phyloP scores from a whole-genome alignment of 768 basidiomycete genomes.

The Inosperma sp. region DNA sequence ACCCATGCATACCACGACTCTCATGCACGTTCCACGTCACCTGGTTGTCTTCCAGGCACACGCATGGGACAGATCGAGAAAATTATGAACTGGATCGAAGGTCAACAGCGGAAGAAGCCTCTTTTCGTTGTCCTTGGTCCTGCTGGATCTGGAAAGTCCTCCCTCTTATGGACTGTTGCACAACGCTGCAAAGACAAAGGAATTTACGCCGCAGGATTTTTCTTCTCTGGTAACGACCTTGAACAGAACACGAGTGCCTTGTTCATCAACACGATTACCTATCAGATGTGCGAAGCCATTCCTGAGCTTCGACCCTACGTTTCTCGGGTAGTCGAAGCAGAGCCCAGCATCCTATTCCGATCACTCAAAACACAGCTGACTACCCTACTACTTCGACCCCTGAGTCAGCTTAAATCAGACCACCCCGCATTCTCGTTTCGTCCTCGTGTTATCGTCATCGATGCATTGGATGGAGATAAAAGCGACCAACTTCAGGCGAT shows the following conservation, averaged over 20 bases:
- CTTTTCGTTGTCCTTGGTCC: no score
- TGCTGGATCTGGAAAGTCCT: slow-evolving; percentile 12
- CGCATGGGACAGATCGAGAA: no score
- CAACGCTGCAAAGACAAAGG: not conserved
- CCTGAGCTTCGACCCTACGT: not conserved
- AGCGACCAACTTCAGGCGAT: slow-evolving; percentile 8
- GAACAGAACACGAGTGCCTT: slow-evolving; percentile 1
- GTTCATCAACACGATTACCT: slow-evolving; percentile 13
- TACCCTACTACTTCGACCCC: not conserved
- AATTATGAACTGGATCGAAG: no score
- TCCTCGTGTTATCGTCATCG: slow-evolving; percentile 2
- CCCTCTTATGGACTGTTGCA: slow-evolving; percentile 11
- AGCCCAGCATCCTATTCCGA: not conserved
- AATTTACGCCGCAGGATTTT: slow-evolving; percentile 9
- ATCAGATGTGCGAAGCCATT: slow-evolving; percentile 4
- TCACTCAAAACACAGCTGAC: not conserved
- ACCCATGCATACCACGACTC: no score
- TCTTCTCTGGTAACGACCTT: slow-evolving; percentile 6
- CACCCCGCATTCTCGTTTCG: not conserved
- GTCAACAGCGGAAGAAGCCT: no score
- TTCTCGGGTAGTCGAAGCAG: not conserved
- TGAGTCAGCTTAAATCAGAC: not conserved
- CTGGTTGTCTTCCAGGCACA: no score
- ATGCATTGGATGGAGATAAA: slow-evolving; percentile 12
- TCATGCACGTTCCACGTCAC: no score